Evolutionary conservation across 2,329 filamentous ascomycete species (phyloP).

Genomic region (Fusarium sp.): DNA sequence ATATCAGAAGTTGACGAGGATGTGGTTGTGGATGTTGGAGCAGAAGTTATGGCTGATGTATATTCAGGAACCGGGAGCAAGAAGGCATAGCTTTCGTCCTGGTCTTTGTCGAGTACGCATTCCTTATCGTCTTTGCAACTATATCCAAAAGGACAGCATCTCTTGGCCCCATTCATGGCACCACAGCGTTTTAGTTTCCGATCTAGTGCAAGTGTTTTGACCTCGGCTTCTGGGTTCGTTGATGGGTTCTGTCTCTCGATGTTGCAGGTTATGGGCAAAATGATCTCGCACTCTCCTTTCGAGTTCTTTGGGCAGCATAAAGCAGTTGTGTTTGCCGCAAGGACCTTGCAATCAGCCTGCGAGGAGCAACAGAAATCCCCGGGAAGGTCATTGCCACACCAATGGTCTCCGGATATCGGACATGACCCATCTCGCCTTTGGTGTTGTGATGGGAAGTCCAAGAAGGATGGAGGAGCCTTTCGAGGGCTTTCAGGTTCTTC

Average conservation of each 20-base stretch:
- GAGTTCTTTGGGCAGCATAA: slow-evolving; percentile 37
- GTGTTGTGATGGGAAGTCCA: slow-evolving; percentile 11
- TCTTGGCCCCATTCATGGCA: slow-evolving; percentile 10
- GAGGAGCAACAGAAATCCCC: slow-evolving; percentile 36
- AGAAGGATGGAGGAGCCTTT: neutral
- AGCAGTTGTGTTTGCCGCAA: slow-evolving; percentile 40
- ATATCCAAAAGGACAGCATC: slow-evolving; percentile 41
- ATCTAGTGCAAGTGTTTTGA: slow-evolving; percentile 34
- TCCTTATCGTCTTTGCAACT: slow-evolving; percentile 26
- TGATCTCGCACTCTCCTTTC: slow-evolving; percentile 22
- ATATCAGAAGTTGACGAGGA: slow-evolving; percentile 7
- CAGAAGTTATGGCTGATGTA: neutral
- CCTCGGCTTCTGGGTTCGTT: slow-evolving; percentile 25
- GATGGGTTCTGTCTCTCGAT: slow-evolving; percentile 27
- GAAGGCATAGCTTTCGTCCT: slow-evolving; percentile 32
- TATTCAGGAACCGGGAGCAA: slow-evolving; percentile 27
- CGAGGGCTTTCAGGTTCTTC: slow-evolving; percentile 17
- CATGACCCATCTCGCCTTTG: slow-evolving; percentile 31
- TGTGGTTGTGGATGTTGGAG: slow-evolving; percentile 8
- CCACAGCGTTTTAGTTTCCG: slow-evolving; percentile 32
- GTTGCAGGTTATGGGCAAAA: slow-evolving; percentile 37
- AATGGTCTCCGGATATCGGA: slow-evolving; percentile 20
- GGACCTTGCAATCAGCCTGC: slow-evolving; percentile 29
- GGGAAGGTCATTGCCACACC: slow-evolving; percentile 32
- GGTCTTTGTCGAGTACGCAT: slow-evolving; percentile 35